phyloP scores from a whole-genome alignment of 2,329 filamentous ascomycete species.

The Penicillium sp. region DNA sequence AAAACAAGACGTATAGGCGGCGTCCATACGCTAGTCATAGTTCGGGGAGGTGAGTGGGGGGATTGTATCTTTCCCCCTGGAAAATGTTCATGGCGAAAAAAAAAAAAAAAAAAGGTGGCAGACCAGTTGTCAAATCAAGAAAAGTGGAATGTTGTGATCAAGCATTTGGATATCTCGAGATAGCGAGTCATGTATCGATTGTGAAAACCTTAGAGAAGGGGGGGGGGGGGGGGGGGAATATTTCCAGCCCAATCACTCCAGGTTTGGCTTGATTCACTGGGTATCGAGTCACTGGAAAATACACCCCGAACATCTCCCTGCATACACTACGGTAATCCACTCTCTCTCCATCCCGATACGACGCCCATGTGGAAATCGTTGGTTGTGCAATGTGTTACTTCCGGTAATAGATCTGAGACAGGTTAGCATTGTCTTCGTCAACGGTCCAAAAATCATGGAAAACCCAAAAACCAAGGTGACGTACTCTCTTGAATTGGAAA shows the following conservation, averaged over 20 bases:
- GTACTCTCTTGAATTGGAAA: conserved; percentile 97
- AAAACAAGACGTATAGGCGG: background rate
- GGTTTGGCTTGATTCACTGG: conserved; percentile 14
- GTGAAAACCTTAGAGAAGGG: conserved; percentile 11
- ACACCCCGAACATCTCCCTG: conserved; percentile 18
- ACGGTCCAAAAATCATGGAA: background rate
- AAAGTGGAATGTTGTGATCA: no score
- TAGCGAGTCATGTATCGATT: conserved; percentile 16
- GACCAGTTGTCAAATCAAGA: no score
- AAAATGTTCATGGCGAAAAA: conserved; percentile 16
- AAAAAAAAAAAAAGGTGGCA: background rate
- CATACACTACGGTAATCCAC: conserved; percentile 13
- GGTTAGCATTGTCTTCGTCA: conserved; percentile 13
- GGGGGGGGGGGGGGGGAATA: conserved; percentile 18
- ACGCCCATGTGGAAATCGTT: conserved; percentile 19
- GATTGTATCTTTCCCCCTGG: background rate
- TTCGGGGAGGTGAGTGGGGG: background rate
- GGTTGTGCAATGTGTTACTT: conserved; percentile 38
- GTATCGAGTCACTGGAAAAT: conserved; percentile 18
- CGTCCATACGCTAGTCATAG: background rate
- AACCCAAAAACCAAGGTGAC: conserved; percentile 16
- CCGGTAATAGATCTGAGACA: conserved; percentile 48
- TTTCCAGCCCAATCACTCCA: conserved; percentile 33
- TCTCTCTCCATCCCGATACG: conserved; percentile 14
- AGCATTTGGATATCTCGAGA: conserved; percentile 27